These are phyloP conservation scores for Prunus mongolica DNA, from an alignment of 306 rosid species.

Conservation along the genomic window DNA sequence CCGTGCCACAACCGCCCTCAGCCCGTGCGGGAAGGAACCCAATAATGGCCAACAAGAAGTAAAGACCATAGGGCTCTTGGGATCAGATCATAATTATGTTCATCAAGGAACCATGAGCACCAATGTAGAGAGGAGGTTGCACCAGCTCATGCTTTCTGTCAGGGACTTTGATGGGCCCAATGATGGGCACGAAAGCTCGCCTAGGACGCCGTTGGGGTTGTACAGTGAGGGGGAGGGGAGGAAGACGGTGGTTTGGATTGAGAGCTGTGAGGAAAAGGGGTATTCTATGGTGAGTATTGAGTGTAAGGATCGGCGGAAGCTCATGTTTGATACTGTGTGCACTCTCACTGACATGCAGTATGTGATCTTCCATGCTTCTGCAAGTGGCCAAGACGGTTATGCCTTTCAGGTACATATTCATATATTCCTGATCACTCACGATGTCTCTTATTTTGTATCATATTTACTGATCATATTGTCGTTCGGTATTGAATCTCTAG, in stretches of 20 bases:
- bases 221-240: conserved; percentile 25
- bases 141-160: conserved; percentile 55
- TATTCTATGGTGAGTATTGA: conserved; percentile 57
- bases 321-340: conserved; percentile 77
- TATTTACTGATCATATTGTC: background rate
- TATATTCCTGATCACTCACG: background rate
- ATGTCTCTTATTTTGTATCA: background rate
- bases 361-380: conserved; percentile 62
- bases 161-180: conserved; percentile 45
- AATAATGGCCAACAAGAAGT: conserved; percentile 31
- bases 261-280: conserved; percentile 56
- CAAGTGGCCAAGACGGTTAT: conserved; percentile 30
- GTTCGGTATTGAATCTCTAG: background rate
- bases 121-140: conserved; percentile 60
- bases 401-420: conserved; percentile 49
- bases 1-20: conserved; percentile 31
- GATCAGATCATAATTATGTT: background rate
- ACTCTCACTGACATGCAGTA: conserved; percentile 73
- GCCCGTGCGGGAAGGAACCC: conserved; percentile 4
- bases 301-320: conserved; percentile 59
- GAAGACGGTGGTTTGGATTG: conserved; percentile 39
- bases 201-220: background rate
- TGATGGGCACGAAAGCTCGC: background rate
- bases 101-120: conserved; percentile 35
- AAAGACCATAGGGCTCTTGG: conserved; percentile 33